These are phyloP conservation scores for Salix brachista DNA, from an alignment of 345 rosid species.

Conservation along the genomic window DNA sequence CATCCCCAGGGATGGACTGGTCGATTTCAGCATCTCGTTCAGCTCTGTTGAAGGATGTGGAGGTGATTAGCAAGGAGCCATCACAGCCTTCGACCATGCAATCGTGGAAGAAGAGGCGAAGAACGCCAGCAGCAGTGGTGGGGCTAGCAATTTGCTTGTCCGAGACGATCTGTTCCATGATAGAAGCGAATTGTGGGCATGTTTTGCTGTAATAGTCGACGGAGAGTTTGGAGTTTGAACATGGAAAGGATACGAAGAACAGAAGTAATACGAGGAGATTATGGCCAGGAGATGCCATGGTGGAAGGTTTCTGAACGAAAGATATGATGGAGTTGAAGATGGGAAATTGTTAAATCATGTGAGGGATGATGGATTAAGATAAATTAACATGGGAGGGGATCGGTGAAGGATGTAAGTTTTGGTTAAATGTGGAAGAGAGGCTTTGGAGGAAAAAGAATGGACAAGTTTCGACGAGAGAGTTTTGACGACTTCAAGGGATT, in stretches of 20 bases:
- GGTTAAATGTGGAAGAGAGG: slow-evolving; percentile 24
- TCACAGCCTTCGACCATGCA: slow-evolving; percentile 15
- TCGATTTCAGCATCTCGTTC: slow-evolving; percentile 16
- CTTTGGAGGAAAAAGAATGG: slow-evolving; percentile 16
- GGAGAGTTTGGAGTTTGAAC: slow-evolving; percentile 1
- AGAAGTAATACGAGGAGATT: not conserved
- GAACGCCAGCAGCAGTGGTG: slow-evolving; percentile 13
- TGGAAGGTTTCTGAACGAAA: not conserved
- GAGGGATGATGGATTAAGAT: not conserved
- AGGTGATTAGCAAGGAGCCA: slow-evolving; percentile 11
- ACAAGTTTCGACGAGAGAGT: not conserved
- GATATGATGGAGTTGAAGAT: not conserved
- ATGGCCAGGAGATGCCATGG: not conserved
- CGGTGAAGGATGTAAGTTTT: not conserved
- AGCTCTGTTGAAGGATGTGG: slow-evolving; percentile 6
- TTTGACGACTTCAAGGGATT: not conserved
- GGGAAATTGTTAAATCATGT: not conserved
- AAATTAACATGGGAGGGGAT: not conserved
- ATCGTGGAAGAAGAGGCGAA: slow-evolving; percentile 25
- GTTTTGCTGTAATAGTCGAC: slow-evolving; percentile 8
- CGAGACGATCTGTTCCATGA: slow-evolving; percentile 4
- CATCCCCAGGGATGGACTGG: slow-evolving; percentile 19
- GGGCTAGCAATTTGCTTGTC: slow-evolving; percentile 13
- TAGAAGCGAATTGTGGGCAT: slow-evolving; percentile 4
- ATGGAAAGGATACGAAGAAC: not conserved